Base-by-base conservation (phyloP, 1,284 basidiomycete genomes). In the Cryptococcus depauperatus region DNA sequence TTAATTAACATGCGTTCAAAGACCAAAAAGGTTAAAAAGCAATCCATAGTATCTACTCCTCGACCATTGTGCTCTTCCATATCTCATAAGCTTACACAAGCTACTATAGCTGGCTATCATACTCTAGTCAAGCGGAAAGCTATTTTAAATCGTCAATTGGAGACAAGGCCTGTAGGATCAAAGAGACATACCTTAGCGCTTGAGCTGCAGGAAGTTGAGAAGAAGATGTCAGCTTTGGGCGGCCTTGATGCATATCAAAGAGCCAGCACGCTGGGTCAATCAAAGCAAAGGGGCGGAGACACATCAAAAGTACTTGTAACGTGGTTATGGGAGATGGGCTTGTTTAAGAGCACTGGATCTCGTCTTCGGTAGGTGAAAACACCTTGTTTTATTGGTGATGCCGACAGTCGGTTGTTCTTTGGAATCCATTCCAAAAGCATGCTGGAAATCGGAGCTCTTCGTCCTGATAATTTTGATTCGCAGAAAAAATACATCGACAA, bases 381-480 rank as follows among this genome's bases (percentile, higher is more conserved):
- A 50, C 46, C 8, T 33, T 44, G 46, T 54, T 14, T 44, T 44
- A 38, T 37, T 25, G 38, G 11, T 13, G 13, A 7, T n/a, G 18
- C 32, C 32, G 11, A n/a, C 32, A 18, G 19, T n/a, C 29, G 3
- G n/a, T 30, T n/a, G n/a, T 33, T 13, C 32, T 14, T 7, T 9
- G 7, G 19, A n/a, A n/a, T 38, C 22, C 6, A 28, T 4, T 4
- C 18, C 30, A 3, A 33, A 51, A 89, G 87, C 38, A 68, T 91
- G 47, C 75, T 92, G 1, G 88, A 92, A 69, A 84, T 91, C 2
- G 88, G 88, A 1, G 88, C 88, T 16, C 73, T 92, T 29, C 81
- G 79, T 50, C 84, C 82, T 2, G 81, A 87, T 59, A 92, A 91
- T 65, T 90, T 85, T 57, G 70, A 66, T 2, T 70, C 74, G 3